Percentiles rank a stretch among this genome's conserved stretches.
Evolutionary conservation across 148 eudicot species (phyloP).

Genomic region (Euryodendron excelsum): DNA sequence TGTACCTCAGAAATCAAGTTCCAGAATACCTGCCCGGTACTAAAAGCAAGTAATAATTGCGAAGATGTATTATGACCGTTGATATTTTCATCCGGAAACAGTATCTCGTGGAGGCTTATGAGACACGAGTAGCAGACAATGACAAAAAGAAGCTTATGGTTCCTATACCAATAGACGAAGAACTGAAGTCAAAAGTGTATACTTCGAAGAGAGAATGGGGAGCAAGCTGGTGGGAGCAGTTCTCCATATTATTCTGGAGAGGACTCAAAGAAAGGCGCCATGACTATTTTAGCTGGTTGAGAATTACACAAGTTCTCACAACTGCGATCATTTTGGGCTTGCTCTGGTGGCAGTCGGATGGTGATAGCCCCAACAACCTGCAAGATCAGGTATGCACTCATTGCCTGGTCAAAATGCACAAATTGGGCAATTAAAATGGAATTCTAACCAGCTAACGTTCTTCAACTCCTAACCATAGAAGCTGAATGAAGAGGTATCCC

Average conservation of each 20-base stretch:
- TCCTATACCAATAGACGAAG: conserved; percentile 59
- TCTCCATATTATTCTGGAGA: conserved; percentile 65
- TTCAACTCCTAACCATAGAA: background rate
- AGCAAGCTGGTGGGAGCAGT: conserved; percentile 93
- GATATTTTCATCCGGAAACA: conserved; percentile 21
- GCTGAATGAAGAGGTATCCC: background rate
- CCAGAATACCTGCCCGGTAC: too few species aligned
- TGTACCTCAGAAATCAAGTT: too few species aligned
- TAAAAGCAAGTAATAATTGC: background rate
- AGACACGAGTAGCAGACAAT: conserved; percentile 64
- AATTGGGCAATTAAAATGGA: background rate
- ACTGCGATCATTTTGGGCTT: conserved; percentile 84
- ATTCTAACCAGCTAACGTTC: background rate
- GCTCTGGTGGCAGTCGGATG: conserved; percentile 95
- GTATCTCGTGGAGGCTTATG: conserved; percentile 91
- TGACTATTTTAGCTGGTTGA: conserved; percentile 95
- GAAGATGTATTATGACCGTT: background rate
- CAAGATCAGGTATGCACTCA: conserved; percentile 71
- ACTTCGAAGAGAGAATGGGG: conserved; percentile 73
- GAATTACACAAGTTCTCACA: conserved; percentile 80
- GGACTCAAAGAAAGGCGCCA: conserved; percentile 90
- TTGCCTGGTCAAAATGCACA: background rate
- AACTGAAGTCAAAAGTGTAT: conserved; percentile 37
- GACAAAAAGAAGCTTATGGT: conserved; percentile 69
- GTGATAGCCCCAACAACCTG: conserved; percentile 47